Base-by-base conservation (phyloP, 23 red algal species). In the Gracilaria gracilis region DNA sequence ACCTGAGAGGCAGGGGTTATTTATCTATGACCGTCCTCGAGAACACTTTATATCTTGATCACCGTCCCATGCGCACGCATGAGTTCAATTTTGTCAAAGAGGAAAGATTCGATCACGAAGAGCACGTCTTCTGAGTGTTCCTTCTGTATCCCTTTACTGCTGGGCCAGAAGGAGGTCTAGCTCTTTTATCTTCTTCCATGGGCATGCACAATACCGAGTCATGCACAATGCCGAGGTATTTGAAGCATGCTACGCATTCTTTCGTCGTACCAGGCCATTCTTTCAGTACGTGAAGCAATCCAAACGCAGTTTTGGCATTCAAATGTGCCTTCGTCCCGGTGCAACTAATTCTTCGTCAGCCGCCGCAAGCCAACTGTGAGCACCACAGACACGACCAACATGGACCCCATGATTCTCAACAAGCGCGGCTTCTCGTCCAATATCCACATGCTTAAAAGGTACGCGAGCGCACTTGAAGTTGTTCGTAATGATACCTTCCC, bases 11-110 rank as follows among this genome's bases (percentile, higher is more conserved):
- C 7, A 12, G 3, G 34, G 17, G 1, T 20, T 35, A 44, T 37
- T 39, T 37, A 20, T 44, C 35, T 44, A 11, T 73, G 19, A 37
- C 15, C 38, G 17, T 44, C 5, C n/a, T n/a, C n/a, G 4, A 40
- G 36, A 3, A 35, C 33, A 2, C 12, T 44, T n/a, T n/a, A n/a
- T n/a, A n/a, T 6, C 28, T 44, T 40, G 9, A 15, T 42, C 14
- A 12, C 24, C 16, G 33, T 34, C 21, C 55, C 85, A 54, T 47
- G 28, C 25, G 67, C 51, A 36, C 71, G 59, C 69, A 93, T 67
- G n/a, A 71, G 31, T 28, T 85, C 81, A 33, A 93, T 79, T 38
- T 79, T 93, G 32, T 85, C 75, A 86, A 93, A 93, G 25, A 93
- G 34, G 31, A 86, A 66, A 0, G 53, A 57, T 37, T 85, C 81